Conservation (phyloP, 345 rosid genomes). For the Barbarea vulgaris region DNA sequence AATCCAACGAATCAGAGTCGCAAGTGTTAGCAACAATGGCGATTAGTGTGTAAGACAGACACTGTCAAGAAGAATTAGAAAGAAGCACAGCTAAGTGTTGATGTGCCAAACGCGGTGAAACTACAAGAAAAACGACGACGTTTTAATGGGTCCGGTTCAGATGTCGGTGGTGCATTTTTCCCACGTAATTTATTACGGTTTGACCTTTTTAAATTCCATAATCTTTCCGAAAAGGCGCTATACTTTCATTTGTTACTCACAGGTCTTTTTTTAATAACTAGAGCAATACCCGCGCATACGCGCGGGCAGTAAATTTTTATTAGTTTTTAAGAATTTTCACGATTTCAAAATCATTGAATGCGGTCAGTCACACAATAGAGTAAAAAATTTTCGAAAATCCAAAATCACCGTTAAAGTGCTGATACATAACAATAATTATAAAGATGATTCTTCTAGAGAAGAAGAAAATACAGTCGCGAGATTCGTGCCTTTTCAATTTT, state of each 20-base stretch:
- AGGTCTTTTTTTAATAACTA: too few relatives aligned
- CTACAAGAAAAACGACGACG: conserved; percentile 24
- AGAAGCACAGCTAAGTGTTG: conserved; percentile 26
- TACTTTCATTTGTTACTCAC: not conserved
- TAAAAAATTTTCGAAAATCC: too few relatives aligned
- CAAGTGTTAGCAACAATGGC: conserved; percentile 7
- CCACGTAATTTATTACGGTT: not conserved
- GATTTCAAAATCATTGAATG: too few relatives aligned
- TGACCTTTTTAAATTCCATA: not conserved
- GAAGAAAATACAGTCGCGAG: too few relatives aligned
- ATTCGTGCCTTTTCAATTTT: too few relatives aligned
- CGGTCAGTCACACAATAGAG: too few relatives aligned
- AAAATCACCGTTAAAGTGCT: too few relatives aligned
- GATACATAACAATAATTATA: too few relatives aligned
- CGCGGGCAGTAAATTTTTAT: too few relatives aligned
- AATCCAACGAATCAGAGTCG: conserved; percentile 10
- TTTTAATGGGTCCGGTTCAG: not conserved
- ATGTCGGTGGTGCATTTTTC: conserved; percentile 38
- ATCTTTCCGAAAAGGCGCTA: not conserved
- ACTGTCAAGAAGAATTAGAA: conserved; percentile 6
- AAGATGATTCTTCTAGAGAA: too few relatives aligned
- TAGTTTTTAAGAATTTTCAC: too few relatives aligned
- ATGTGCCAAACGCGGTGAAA: conserved; percentile 36
- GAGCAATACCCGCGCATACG: too few relatives aligned
- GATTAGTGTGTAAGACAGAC: conserved; percentile 13